Percentiles rank a stretch among this genome's conserved stretches.
Evolutionary conservation across 306 rosid species (phyloP).

Genomic region (Gastrolobium bilobum): DNA sequence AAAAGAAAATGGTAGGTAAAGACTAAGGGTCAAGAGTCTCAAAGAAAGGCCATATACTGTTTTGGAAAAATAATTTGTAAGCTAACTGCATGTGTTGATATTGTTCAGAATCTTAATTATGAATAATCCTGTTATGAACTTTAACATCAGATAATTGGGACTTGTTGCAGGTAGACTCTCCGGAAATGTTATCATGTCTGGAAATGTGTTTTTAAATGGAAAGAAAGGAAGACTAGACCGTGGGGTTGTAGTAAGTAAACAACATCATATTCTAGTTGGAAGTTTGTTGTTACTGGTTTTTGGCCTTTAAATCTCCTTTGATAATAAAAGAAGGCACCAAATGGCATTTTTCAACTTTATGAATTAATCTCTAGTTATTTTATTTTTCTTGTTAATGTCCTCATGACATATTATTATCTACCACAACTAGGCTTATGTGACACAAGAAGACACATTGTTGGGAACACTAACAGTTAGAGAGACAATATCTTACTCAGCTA

Average conservation of each 20-base stretch:
- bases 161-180: constrained; percentile 80
- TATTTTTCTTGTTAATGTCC: background rate
- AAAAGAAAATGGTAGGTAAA: background rate
- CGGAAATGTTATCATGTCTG: constrained; percentile 81
- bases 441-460: constrained; percentile 85
- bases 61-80: background rate
- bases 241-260: constrained; percentile 75
- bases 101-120: constrained; percentile 7
- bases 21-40: background rate
- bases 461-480: constrained; percentile 93
- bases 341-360: background rate
- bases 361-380: background rate
- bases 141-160: background rate
- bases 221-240: constrained; percentile 71
- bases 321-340: background rate
- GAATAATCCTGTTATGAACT: constrained; percentile 13
- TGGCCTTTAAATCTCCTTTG: background rate
- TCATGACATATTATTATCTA: background rate
- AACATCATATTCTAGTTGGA: background rate
- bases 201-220: constrained; percentile 82
- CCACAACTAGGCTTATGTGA: constrained; percentile 80
- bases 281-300: background rate
- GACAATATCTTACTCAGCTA: constrained; percentile 82
- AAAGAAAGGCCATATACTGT: background rate
- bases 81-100: background rate